Evolutionary conservation across 2,329 filamentous ascomycete species (phyloP).

Genomic region (Fusarium begoniae): DNA sequence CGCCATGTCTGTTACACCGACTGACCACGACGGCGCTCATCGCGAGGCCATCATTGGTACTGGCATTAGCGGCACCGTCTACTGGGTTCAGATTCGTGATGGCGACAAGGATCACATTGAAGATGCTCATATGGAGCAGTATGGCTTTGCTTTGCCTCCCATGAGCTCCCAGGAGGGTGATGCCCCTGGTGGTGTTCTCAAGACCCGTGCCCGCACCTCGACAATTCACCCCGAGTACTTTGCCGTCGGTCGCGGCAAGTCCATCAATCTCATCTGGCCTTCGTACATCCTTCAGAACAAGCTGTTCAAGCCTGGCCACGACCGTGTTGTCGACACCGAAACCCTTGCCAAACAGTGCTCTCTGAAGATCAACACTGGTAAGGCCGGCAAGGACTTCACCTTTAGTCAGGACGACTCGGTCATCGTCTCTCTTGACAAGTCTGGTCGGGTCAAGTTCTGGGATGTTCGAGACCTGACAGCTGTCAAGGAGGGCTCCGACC

Average conservation of each 20-base stretch:
- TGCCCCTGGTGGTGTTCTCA: conserved; percentile 88
- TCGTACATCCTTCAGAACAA: conserved; percentile 70
- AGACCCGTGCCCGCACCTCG: conserved; percentile 92
- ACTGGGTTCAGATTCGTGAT: conserved; percentile 87
- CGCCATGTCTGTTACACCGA: conserved; percentile 76
- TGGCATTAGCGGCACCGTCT: conserved; percentile 94
- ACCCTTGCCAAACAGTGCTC: conserved; percentile 87
- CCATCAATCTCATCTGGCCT: conserved; percentile 88
- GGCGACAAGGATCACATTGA: conserved; percentile 82
- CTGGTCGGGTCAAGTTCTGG: conserved; percentile 97
- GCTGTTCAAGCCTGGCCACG: conserved; percentile 70
- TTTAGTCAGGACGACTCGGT: conserved; percentile 97
- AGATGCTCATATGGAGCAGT: conserved; percentile 80
- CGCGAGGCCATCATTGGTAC: conserved; percentile 90
- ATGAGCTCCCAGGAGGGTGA: conserved; percentile 88
- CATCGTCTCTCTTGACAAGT: conserved; percentile 96
- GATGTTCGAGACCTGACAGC: conserved; percentile 83
- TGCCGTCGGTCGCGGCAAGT: conserved; percentile 93
- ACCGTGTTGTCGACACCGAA: conserved; percentile 83
- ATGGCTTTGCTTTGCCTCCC: conserved; percentile 89
- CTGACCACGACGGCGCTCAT: conserved; percentile 64
- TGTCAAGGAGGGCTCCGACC: conserved; percentile 60
- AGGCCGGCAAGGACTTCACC: conserved; percentile 97
- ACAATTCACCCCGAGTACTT: conserved; percentile 92
- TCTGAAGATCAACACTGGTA: conserved; percentile 94